A percentile compares a stretch with the other conserved stretches of the same genome.
These are phyloP conservation scores for Dentipellis fragilis DNA, from an alignment of 768 basidiomycete species.

Conservation along the genomic window DNA sequence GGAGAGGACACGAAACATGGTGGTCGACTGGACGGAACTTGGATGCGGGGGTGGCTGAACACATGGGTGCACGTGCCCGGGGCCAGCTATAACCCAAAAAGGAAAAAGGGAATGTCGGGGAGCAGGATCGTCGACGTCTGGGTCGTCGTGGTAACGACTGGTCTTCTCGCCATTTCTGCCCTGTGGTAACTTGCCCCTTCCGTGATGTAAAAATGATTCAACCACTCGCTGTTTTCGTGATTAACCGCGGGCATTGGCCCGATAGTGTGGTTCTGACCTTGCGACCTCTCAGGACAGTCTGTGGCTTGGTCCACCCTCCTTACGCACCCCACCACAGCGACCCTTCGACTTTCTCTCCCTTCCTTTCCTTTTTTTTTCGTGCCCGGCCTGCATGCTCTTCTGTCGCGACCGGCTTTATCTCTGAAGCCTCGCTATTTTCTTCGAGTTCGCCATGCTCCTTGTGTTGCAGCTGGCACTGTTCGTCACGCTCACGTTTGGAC, in stretches of 20 bases:
- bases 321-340: background rate
- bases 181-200: background rate
- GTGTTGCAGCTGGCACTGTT: constrained; percentile 2
- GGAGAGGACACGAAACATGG: constrained; percentile 11
- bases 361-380: background rate
- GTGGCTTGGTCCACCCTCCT: background rate
- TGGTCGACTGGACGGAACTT: background rate
- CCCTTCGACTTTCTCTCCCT: background rate
- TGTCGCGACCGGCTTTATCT: background rate
- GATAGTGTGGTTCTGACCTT: no score
- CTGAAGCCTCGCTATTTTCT: background rate
- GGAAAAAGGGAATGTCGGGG: no score
- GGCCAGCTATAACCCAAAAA: no score
- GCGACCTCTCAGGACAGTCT: no score
- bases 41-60: constrained; percentile 3
- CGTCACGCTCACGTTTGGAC: constrained; percentile 15
- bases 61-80: no score
- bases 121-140: background rate
- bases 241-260: background rate
- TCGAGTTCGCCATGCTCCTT: constrained; percentile 4
- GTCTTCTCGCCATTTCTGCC: background rate
- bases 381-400: background rate
- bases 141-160: background rate
- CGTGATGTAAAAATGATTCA: background rate
- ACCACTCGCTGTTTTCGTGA: background rate